phyloP scores from a whole-genome alignment of 2,329 filamentous ascomycete species.

The Malbranchea cinnamomea region DNA sequence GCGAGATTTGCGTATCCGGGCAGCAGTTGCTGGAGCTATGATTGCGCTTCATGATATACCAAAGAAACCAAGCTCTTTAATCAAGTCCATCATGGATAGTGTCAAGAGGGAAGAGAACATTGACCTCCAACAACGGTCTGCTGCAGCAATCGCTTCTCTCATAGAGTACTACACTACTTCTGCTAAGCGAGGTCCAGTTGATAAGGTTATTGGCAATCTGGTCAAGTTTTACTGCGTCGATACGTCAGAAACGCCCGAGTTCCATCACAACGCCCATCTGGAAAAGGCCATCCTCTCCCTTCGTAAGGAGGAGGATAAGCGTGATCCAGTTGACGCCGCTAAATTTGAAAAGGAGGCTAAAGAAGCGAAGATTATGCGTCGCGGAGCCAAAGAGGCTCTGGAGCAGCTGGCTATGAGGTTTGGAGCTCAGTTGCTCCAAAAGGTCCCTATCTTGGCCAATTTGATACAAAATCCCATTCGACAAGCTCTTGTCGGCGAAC shows the following conservation, averaged over 20 bases:
- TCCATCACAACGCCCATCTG: conserved; percentile 65
- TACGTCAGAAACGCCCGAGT: conserved; percentile 93
- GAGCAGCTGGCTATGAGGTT: conserved; percentile 75
- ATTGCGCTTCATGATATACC: conserved; percentile 78
- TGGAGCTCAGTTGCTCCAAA: conserved; percentile 60
- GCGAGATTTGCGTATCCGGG: conserved; percentile 72
- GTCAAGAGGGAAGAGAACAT: conserved; percentile 88
- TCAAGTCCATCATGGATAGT: conserved; percentile 97
- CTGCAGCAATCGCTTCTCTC: conserved; percentile 66
- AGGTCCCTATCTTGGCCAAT: conserved; percentile 63
- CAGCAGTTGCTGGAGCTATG: conserved; percentile 72
- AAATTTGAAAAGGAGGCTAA: conserved; percentile 83
- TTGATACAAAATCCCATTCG: conserved; percentile 72
- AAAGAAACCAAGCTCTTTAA: conserved; percentile 83
- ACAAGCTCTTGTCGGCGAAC: conserved; percentile 54
- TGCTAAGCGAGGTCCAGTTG: conserved; percentile 69
- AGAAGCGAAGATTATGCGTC: conserved; percentile 74
- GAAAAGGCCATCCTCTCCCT: conserved; percentile 76
- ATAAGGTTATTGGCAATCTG: conserved; percentile 89
- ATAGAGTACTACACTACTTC: conserved; percentile 73
- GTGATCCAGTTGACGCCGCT: conserved; percentile 79
- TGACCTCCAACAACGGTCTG: conserved; percentile 75
- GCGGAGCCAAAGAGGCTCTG: conserved; percentile 85
- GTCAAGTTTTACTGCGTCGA: conserved; percentile 98
- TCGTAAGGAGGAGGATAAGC: conserved; percentile 90